Evolutionary conservation across 371 early-diverging fungal species (phyloP).

Genomic region (Nematocida ironsii): DNA sequence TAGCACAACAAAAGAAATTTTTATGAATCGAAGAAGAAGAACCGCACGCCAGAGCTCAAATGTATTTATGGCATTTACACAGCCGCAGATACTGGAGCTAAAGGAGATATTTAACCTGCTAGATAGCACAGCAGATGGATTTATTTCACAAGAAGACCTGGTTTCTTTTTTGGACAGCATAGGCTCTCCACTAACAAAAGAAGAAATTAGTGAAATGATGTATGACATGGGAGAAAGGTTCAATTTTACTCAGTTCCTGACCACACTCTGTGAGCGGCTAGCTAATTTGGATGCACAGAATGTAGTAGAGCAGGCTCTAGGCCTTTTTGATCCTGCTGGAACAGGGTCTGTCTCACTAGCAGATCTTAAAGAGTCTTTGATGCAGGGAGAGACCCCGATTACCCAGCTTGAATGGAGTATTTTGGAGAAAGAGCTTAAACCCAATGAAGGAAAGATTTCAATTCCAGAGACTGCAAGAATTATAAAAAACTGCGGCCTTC

Average conservation of each 20-base stretch:
- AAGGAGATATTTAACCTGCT: conserved; percentile 87
- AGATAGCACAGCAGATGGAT: conserved; percentile 81
- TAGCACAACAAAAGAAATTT: conserved; percentile 53
- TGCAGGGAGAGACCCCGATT: not conserved
- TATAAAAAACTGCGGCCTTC: conserved; percentile 56
- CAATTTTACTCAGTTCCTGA: conserved; percentile 85
- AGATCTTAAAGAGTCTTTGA: conserved; percentile 36
- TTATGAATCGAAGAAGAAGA: conserved; percentile 63
- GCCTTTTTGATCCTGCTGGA: conserved; percentile 75
- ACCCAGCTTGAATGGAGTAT: conserved; percentile 38
- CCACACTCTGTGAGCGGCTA: conserved; percentile 84
- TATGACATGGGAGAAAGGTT: conserved; percentile 75
- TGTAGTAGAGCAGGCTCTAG: conserved; percentile 79
- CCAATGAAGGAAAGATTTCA: conserved; percentile 17
- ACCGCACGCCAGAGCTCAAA: conserved; percentile 78
- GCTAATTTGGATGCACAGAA: conserved; percentile 80
- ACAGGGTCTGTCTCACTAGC: conserved; percentile 11
- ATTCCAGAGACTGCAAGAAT: conserved; percentile 23
- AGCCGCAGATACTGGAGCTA: conserved; percentile 85
- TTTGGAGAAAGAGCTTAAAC: conserved; percentile 48
- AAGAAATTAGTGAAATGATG: conserved; percentile 83
- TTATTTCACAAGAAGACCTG: conserved; percentile 79
- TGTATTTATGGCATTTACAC: conserved; percentile 94
- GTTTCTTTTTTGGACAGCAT: conserved; percentile 78
- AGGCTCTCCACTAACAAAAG: conserved; percentile 75